These are phyloP conservation scores for Pseudozyma flocculosa DNA, from an alignment of 1,284 basidiomycete genomes.

Conservation along the genomic window DNA sequence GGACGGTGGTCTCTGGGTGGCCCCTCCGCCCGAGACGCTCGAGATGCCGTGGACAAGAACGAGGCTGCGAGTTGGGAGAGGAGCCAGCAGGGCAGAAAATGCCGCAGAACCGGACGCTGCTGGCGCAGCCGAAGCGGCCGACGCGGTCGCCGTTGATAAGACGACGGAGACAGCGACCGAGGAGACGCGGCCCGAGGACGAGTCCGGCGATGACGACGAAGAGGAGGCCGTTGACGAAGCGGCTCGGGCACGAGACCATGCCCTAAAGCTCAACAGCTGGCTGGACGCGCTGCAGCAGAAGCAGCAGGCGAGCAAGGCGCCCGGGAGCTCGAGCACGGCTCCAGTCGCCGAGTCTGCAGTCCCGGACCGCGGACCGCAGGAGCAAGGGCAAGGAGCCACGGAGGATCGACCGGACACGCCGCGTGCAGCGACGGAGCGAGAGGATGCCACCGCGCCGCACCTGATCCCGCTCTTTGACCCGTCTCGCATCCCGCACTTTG, in stretches of 20 bases:
- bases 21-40: not conserved
- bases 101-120: no score
- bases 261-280: not conserved
- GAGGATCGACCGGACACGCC: no score
- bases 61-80: not conserved
- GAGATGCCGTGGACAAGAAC: not conserved
- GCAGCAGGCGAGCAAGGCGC: no score
- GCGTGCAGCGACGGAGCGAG: not conserved
- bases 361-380: no score
- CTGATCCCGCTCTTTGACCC: conserved; percentile 47
- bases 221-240: conserved; percentile 5
- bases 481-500: conserved; percentile 34
- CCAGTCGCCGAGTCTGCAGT: no score
- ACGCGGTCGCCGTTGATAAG: no score
- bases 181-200: not conserved
- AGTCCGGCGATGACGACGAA: conserved; percentile 4
- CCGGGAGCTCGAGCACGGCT: no score
- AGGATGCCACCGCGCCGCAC: conserved; percentile 13
- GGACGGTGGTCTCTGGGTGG: not conserved
- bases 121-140: no score
- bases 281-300: conserved; percentile 6
- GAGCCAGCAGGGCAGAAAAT: no score
- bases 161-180: no score
- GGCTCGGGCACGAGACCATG: not conserved
- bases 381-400: no score